Evolutionary conservation across 1,284 basidiomycete genomes (phyloP).

Genomic region (Ceratobasidium sp.): DNA sequence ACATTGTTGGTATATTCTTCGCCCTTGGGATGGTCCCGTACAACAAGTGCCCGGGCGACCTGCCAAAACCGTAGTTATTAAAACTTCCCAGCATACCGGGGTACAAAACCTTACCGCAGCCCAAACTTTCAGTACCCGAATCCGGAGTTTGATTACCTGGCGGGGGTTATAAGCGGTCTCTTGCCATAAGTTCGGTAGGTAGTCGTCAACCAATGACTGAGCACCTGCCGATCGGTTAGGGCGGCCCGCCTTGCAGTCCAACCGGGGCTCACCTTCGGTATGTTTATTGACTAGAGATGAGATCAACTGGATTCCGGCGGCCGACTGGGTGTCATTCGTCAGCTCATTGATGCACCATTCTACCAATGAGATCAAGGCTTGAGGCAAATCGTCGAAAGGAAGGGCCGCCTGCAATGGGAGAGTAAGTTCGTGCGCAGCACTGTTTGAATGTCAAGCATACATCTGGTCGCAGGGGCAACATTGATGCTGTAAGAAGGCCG

Average conservation of each 20-base stretch:
- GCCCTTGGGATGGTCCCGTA: conserved; percentile 70
- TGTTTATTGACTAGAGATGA: conserved; percentile 79
- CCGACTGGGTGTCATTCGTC: conserved; percentile 63
- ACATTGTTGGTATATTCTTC: conserved; percentile 67
- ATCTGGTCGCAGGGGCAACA: conserved; percentile 69
- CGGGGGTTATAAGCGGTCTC: conserved; percentile 28
- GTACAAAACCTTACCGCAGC: conserved; percentile 63
- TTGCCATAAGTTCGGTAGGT: conserved; percentile 44
- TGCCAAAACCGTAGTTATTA: conserved; percentile 50
- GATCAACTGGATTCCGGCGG: conserved; percentile 66
- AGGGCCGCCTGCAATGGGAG: conserved; percentile 57
- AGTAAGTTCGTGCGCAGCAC: neutral
- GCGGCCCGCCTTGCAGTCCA: neutral
- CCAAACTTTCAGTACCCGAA: conserved; percentile 66
- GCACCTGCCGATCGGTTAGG: neutral
- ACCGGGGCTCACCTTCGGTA: conserved; percentile 59
- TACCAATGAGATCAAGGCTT: conserved; percentile 63
- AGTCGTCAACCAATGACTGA: conserved; percentile 47
- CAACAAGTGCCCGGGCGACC: conserved; percentile 80
- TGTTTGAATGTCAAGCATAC: conserved; percentile 53
- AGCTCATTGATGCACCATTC: conserved; percentile 64
- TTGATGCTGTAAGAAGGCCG: conserved; percentile 67
- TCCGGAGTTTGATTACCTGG: conserved; percentile 37
- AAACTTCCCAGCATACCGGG: conserved; percentile 45
- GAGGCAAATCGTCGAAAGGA: conserved; percentile 58